Evolutionary conservation across 208 protist species (phyloP), one percentile per base, ranked within the genome.

Genomic region (Trypanosomatidae sp.): DNA sequence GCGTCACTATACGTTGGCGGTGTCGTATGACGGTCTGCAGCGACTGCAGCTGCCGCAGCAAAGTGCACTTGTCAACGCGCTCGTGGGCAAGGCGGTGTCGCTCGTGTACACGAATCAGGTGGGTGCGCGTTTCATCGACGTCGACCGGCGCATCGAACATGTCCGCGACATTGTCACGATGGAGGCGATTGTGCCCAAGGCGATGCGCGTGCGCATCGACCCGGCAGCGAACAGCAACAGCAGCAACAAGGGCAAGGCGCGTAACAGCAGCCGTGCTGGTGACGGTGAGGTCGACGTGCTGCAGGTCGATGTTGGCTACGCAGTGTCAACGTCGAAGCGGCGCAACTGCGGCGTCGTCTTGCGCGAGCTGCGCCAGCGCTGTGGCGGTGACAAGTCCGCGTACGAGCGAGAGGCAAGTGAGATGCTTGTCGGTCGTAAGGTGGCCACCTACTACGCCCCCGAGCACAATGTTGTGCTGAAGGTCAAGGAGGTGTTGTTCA

Each of bases 271-370:
- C n/a, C n/a, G n/a, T n/a, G n/a, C n/a, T n/a, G n/a, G 1, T 28
- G 45, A 26, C 13, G 37, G 6, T 10, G 32, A 25, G n/a, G 30
- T 48, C 43, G 48, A 71, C 22, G 57, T 71, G 37, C 57, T 66
- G 33, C 57, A 71, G 48, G 24, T 71, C n/a, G 57, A 71, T 20
- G 55, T 71, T 27, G 45, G 45, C 38, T 46, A 37, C 4, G 32
- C 49, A 25, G 52, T 52, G 28, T 48, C 49, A 7, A 53, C 51
- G 4, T 32, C 19, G 45, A 40, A 19, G 7, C 54, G 35, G 24
- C n/a, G 11, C 11, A 35, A 35, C 30, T 53, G 44, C 38, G 48
- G 18, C 33, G 47, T 44, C 22, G n/a, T 53, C 0, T 33, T 71
- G 13, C 27, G 33, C 15, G 19, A 42, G 37, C 1, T 55, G 16